Percentiles rank a stretch among this genome's conserved stretches.
Conservation (phyloP, 768 basidiomycete genomes). For the Boletus eberwhitei region DNA sequence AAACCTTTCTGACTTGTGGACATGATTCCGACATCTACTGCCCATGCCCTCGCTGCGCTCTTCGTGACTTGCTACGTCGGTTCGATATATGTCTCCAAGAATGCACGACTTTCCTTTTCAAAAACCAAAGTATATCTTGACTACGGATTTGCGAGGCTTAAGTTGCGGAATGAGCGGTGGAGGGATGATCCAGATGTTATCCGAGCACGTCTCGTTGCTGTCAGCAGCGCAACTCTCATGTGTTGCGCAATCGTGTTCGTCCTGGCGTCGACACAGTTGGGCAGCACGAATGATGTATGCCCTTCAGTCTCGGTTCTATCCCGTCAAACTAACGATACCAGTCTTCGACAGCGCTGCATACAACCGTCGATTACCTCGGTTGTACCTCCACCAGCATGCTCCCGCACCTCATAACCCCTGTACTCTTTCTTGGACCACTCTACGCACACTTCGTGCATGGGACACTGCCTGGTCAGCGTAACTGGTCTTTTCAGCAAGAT, state of each 20-base stretch:
- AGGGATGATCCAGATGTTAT: conserved; percentile 87
- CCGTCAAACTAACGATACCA: conserved; percentile 9
- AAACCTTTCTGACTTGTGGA: background rate
- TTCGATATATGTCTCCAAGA: conserved; percentile 73
- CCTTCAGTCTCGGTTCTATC: background rate
- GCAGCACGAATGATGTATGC: conserved; percentile 17
- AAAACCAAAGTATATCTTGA: conserved; percentile 25
- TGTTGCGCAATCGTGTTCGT: conserved; percentile 52
- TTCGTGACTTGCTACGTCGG: conserved; percentile 76
- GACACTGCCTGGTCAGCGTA: conserved; percentile 52
- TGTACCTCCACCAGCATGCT: conserved; percentile 29
- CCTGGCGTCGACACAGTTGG: conserved; percentile 34
- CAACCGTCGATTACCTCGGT: conserved; percentile 43
- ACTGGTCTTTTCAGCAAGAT: conserved; percentile 43
- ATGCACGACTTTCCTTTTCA: conserved; percentile 54
- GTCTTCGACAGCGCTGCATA: conserved; percentile 22
- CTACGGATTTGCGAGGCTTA: conserved; percentile 29
- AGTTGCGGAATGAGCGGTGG: conserved; percentile 47
- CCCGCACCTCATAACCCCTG: conserved; percentile 65
- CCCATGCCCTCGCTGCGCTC: conserved; percentile 54
- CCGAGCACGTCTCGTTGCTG: conserved; percentile 69
- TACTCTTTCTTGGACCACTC: conserved; percentile 77
- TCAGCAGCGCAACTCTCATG: conserved; percentile 54
- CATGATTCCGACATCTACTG: conserved; percentile 32
- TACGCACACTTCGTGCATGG: conserved; percentile 48